A percentile compares a stretch with the other conserved stretches of the same genome.
phyloP scores from a whole-genome alignment of 768 basidiomycete species.

The Trametes sanguinea region DNA sequence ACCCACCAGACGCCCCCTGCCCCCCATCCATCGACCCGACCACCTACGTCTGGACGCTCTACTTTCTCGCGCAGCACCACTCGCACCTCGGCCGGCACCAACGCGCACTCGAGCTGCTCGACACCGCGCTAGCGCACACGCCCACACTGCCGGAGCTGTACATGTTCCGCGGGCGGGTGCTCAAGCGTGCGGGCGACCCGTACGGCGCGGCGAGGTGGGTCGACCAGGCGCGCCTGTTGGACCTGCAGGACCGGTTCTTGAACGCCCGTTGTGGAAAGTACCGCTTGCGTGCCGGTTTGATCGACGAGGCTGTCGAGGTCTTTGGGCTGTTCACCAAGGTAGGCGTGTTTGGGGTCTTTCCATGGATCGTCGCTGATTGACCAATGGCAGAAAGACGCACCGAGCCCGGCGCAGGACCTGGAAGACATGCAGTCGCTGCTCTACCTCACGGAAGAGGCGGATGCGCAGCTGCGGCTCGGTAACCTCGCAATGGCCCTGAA shows the following conservation, averaged over 20 bases:
- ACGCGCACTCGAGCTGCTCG: conserved; percentile 61
- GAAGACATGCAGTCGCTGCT: conserved; percentile 96
- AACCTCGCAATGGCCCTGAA: conserved; percentile 82
- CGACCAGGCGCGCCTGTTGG: conserved; percentile 81
- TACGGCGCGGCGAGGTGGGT: conserved; percentile 71
- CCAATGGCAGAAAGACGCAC: conserved; percentile 74
- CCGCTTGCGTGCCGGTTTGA: conserved; percentile 75
- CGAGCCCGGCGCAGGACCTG: conserved; percentile 73
- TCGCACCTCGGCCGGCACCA: conserved; percentile 57
- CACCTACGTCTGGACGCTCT: conserved; percentile 91
- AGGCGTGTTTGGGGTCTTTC: conserved; percentile 16
- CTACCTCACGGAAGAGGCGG: conserved; percentile 82
- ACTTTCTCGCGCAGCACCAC: conserved; percentile 91
- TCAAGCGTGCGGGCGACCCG: conserved; percentile 85
- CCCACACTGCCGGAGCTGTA: conserved; percentile 92
- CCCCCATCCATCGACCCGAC: conserved; percentile 59
- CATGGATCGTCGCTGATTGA: too few relatives aligned
- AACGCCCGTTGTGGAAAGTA: conserved; percentile 96
- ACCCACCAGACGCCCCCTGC: conserved; percentile 35
- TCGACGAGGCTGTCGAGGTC: conserved; percentile 71
- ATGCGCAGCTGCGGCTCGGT: conserved; percentile 63
- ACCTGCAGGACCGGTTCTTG: conserved; percentile 93
- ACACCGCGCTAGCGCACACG: conserved; percentile 75
- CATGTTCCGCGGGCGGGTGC: conserved; percentile 75
- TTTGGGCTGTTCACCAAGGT: conserved; percentile 94